Conservation (phyloP, 1,284 basidiomycete species). For the Cystobasidium pallidum region DNA sequence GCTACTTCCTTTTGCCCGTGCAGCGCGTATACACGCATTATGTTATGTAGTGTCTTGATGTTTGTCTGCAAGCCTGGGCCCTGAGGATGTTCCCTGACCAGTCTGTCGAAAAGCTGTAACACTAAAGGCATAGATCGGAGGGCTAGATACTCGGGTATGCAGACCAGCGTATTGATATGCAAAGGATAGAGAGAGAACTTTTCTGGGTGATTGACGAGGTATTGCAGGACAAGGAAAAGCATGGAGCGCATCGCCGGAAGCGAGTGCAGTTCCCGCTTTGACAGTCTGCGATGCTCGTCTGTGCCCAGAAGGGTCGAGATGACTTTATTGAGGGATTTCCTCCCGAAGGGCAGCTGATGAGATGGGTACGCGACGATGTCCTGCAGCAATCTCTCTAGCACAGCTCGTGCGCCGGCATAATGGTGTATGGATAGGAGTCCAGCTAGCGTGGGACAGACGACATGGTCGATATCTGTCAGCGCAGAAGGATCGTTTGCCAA, state of each 20-base stretch:
- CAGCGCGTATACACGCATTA: slow-evolving; percentile 30
- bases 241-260: slow-evolving; percentile 17
- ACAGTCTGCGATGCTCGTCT: neutral
- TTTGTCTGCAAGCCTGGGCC: neutral
- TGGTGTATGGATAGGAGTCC: slow-evolving; percentile 24
- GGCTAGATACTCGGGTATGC: slow-evolving; percentile 24
- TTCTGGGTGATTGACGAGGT: slow-evolving; percentile 3
- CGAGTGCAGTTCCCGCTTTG: slow-evolving; percentile 2
- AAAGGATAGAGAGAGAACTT: neutral
- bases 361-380: neutral
- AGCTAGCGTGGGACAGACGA: slow-evolving; percentile 22
- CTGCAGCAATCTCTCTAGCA: slow-evolving; percentile 24
- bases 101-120: slow-evolving; percentile 10
- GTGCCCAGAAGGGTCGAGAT: neutral
- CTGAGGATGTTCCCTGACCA: neutral
- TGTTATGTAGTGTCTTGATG: slow-evolving; percentile 20
- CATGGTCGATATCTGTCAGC: slow-evolving; percentile 2
- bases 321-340: neutral
- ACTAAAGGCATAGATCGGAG: neutral
- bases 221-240: slow-evolving; percentile 19
- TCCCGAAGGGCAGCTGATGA: slow-evolving; percentile 3
- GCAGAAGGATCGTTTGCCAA: neutral
- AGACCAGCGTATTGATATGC: neutral
- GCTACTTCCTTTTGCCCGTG: slow-evolving; percentile 14
- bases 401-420: slow-evolving; percentile 38